phyloP scores from a whole-genome alignment of 2,329 filamentous ascomycete genomes.

The Sporothrix inflata region DNA sequence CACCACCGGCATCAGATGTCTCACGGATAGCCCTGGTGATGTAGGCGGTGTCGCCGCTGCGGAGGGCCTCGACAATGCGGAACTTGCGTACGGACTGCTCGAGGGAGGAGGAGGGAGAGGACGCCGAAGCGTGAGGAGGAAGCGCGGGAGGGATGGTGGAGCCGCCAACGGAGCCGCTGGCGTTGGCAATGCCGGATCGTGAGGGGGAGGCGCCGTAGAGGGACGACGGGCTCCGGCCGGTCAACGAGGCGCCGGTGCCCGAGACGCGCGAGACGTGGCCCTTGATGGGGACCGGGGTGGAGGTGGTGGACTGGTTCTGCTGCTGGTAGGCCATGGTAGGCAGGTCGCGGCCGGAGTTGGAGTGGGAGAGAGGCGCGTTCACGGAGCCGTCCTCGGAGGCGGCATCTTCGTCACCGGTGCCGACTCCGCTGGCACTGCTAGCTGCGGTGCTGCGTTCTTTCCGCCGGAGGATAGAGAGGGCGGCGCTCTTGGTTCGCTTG shows the following conservation, averaged over 20 bases:
- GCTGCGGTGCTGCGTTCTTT: conserved; percentile 49
- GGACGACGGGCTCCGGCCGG: conserved; percentile 44
- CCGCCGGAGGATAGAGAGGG: conserved; percentile 58
- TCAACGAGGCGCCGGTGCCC: conserved; percentile 45
- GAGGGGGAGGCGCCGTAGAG: conserved; percentile 22
- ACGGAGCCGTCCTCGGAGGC: conserved; percentile 52
- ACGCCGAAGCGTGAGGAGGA: not conserved
- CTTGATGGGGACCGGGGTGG: conserved; percentile 42
- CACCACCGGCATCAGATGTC: conserved; percentile 53
- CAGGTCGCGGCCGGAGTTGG: conserved; percentile 34
- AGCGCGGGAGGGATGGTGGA: conserved; percentile 25
- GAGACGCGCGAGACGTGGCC: conserved; percentile 55
- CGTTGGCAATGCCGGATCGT: not conserved
- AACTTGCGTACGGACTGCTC: conserved; percentile 96
- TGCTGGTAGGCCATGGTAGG: conserved; percentile 32
- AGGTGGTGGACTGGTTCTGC: not conserved
- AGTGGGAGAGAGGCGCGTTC: conserved; percentile 36
- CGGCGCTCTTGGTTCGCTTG: conserved; percentile 59
- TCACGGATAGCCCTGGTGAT: conserved; percentile 86
- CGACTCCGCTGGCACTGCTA: conserved; percentile 51
- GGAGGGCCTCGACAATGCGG: conserved; percentile 87
- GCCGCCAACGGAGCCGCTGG: conserved; percentile 23
- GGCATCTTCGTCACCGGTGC: conserved; percentile 51
- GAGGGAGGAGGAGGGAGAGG: conserved; percentile 52
- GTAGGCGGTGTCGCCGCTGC: conserved; percentile 85